phyloP scores from a whole-genome alignment of 306 rosid genomes.

The Sechiopsis laciniata region DNA sequence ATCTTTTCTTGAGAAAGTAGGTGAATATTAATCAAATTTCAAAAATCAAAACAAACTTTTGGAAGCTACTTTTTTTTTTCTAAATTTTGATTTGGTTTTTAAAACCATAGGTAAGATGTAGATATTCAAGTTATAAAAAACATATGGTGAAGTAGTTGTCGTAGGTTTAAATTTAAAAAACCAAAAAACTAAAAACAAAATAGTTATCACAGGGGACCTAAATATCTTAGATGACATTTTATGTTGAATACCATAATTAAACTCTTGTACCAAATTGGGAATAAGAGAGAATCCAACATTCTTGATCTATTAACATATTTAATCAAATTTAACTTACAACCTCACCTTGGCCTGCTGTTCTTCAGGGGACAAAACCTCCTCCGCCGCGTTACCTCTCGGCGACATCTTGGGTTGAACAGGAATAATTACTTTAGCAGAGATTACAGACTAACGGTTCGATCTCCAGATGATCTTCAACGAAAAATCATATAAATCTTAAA shows the following conservation, averaged over 20 bases:
- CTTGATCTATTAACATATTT: background rate
- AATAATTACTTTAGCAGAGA: conserved; percentile 5
- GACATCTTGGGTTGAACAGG: conserved; percentile 36
- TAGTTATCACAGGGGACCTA: background rate
- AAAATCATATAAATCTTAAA: background rate
- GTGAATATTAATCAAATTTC: too few species aligned
- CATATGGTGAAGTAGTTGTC: too few species aligned
- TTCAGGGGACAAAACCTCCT: conserved; percentile 37
- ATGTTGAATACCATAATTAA: background rate
- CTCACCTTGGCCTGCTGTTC: conserved; percentile 56
- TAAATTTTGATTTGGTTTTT: too few species aligned
- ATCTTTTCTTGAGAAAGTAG: too few species aligned
- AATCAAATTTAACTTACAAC: background rate
- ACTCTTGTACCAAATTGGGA: background rate
- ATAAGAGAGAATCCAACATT: background rate
- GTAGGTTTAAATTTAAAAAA: too few species aligned
- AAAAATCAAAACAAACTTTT: too few species aligned
- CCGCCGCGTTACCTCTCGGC: conserved; percentile 31
- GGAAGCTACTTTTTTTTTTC: too few species aligned
- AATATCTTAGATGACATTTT: background rate
- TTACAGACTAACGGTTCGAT: background rate
- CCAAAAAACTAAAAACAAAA: too few species aligned
- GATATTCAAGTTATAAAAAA: too few species aligned
- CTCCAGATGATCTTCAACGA: conserved; percentile 15
- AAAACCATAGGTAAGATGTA: too few species aligned